A percentile compares a stretch with the other conserved stretches of the same genome.
Conservation (phyloP, 164 flowering plant genomes). For the Echeveria elegans region DNA sequence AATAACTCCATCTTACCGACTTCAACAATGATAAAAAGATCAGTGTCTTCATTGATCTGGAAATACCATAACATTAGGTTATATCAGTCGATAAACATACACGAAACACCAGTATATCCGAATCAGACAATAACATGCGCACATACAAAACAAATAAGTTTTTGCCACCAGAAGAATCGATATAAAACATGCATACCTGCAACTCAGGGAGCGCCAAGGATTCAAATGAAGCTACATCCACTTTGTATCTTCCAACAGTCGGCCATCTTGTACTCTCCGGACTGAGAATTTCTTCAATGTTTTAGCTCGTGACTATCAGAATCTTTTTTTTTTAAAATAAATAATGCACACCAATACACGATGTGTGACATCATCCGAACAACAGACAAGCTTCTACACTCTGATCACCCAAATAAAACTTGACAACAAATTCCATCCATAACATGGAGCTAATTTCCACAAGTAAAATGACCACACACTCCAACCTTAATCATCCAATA, state of each 20-base stretch:
- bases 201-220: conserved; percentile 73
- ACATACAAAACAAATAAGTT: not conserved
- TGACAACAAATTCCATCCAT: no score
- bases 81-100: not conserved
- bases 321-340: not conserved
- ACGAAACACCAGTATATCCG: no score
- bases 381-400: no score
- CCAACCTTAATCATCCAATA: no score
- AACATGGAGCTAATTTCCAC: no score
- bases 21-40: conserved; percentile 83
- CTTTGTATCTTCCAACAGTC: conserved; percentile 67
- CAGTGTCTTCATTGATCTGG: conserved; percentile 69
- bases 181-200: conserved; percentile 36
- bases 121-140: no score
- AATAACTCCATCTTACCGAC: conserved; percentile 91
- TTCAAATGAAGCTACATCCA: conserved; percentile 79
- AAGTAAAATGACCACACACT: no score
- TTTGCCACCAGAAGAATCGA: not conserved
- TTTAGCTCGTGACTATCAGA: conserved; percentile 6
- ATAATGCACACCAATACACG: not conserved
- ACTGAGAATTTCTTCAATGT: conserved; percentile 26
- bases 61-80: not conserved
- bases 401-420: no score
- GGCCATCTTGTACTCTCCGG: conserved; percentile 70
- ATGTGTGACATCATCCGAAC: not conserved